phyloP scores from a whole-genome alignment of 108 stramenopile species.

The Fragilariopsis cylindrus region DNA sequence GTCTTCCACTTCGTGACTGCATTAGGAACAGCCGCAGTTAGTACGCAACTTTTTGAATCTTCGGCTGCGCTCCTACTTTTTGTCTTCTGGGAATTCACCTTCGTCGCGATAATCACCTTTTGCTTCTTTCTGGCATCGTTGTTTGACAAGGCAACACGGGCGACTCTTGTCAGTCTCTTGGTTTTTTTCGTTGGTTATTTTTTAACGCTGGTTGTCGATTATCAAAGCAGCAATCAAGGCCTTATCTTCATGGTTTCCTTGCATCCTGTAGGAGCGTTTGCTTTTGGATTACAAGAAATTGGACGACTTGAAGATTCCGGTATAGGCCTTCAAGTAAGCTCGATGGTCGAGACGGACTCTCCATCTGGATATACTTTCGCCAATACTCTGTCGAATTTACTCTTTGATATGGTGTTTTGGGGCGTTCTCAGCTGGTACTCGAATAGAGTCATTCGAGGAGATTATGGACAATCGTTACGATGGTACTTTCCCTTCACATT shows the following conservation, averaged over 20 bases:
- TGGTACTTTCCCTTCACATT: conserved; percentile 80
- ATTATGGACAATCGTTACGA: conserved; percentile 81
- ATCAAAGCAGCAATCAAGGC: conserved; percentile 39
- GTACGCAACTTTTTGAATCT: conserved; percentile 49
- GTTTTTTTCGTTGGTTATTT: conserved; percentile 81
- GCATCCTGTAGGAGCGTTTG: conserved; percentile 80
- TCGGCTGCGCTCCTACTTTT: conserved; percentile 46
- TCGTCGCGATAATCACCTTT: conserved; percentile 50
- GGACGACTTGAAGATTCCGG: conserved; percentile 76
- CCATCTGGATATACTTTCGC: conserved; percentile 69
- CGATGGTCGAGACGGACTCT: conserved; percentile 47
- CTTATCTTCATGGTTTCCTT: conserved; percentile 51
- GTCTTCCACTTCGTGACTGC: conserved; percentile 59
- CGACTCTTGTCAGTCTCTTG: conserved; percentile 74
- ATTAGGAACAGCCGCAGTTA: conserved; percentile 42
- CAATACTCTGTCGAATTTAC: conserved; percentile 59
- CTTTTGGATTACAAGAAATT: conserved; percentile 75
- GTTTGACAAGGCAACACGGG: conserved; percentile 68
- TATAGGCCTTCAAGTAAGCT: conserved; percentile 53
- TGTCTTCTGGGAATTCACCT: conserved; percentile 66
- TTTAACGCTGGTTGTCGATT: conserved; percentile 51
- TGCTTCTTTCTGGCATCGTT: conserved; percentile 60
- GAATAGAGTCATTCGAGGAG: conserved; percentile 75
- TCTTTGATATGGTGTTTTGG: conserved; percentile 81
- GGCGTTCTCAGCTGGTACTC: conserved; percentile 86